Percentiles rank a stretch among this genome's conserved stretches.
Evolutionary conservation across 768 basidiomycete genomes (phyloP).

Genomic region (Termitomyces sp.): DNA sequence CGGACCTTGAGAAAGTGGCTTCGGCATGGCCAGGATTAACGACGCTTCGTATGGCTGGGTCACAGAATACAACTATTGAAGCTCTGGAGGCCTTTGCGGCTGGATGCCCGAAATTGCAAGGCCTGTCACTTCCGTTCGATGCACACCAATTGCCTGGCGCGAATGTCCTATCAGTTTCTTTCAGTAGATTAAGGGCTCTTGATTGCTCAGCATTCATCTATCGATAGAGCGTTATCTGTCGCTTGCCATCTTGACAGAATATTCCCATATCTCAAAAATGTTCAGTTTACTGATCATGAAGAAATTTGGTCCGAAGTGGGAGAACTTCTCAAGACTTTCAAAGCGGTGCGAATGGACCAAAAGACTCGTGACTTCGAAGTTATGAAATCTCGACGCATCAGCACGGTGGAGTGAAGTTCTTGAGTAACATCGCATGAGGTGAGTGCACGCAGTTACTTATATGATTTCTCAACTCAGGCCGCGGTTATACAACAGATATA

Average conservation of each 20-base stretch:
- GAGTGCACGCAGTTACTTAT: too few species aligned
- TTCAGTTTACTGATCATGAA: too few species aligned
- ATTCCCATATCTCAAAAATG: not conserved
- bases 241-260: conserved; percentile 7
- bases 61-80: conserved; percentile 1
- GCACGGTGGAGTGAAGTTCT: not conserved
- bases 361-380: not conserved
- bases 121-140: conserved; percentile 4
- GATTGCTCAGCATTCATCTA: conserved; percentile 3
- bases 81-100: not conserved
- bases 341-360: too few species aligned
- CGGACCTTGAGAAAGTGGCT: conserved; percentile 3
- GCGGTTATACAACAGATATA: not conserved
- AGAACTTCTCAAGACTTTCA: not conserved
- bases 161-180: not conserved
- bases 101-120: conserved; percentile 4
- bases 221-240: not conserved
- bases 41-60: not conserved
- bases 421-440: too few species aligned
- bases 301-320: too few species aligned
- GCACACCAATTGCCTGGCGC: not conserved
- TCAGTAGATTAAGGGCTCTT: conserved; percentile 1
- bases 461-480: not conserved
- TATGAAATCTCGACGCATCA: not conserved
- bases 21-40: not conserved